phyloP scores from a whole-genome alignment of 148 eudicot genomes.

The Spergularia bocconei region DNA sequence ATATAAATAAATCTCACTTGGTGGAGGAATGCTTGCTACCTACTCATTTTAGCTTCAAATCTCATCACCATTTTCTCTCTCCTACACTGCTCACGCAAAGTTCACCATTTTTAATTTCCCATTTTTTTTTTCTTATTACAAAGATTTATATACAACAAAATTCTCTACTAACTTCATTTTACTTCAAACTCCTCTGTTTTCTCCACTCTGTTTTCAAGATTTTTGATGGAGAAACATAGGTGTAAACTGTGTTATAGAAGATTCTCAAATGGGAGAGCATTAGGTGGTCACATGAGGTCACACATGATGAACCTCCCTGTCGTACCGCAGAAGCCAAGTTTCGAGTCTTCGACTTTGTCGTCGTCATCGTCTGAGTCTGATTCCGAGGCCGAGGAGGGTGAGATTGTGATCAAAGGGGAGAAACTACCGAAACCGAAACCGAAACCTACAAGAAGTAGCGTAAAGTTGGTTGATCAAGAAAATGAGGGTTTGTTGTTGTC shows the following conservation, averaged over 20 bases:
- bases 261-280: conserved; percentile 67
- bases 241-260: conserved; percentile 61
- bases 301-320: conserved; percentile 48
- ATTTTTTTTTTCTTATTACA: not conserved
- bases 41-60: conserved; percentile 48
- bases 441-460: conserved; percentile 13
- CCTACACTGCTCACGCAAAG: conserved; percentile 29
- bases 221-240: conserved; percentile 52
- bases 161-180: not conserved
- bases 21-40: conserved; percentile 82
- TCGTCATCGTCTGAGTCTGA: conserved; percentile 26
- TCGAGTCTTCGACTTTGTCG: conserved; percentile 13
- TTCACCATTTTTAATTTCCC: conserved; percentile 16
- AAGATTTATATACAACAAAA: too few relatives aligned
- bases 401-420: conserved; percentile 9
- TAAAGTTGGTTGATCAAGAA: conserved; percentile 36
- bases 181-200: not conserved
- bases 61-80: conserved; percentile 26
- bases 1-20: conserved; percentile 31
- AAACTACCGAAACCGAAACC: conserved; percentile 34
- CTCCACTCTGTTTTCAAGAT: not conserved
- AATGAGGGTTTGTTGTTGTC: not conserved
- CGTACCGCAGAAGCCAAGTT: conserved; percentile 18
- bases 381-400: conserved; percentile 2
- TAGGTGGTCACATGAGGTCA: conserved; percentile 94